These are phyloP conservation scores for Hyphopichia fennica DNA, from an alignment of 1,139 yeast species.

Conservation along the genomic window DNA sequence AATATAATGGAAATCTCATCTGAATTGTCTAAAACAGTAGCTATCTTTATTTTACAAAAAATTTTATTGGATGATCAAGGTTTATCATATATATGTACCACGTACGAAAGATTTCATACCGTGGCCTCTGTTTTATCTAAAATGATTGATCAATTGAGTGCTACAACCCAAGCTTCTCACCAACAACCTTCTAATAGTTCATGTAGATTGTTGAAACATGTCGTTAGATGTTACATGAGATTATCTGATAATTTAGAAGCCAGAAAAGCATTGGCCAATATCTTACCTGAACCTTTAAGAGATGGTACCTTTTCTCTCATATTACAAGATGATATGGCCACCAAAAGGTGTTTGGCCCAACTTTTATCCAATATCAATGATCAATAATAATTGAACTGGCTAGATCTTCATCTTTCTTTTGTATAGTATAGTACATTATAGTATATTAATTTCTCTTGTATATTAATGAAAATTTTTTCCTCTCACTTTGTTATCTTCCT, in stretches of 20 bases:
- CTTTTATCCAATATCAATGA: slow-evolving; percentile 67
- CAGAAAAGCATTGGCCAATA: slow-evolving; percentile 78
- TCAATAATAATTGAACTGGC: slow-evolving; percentile 14
- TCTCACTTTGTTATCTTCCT: too few species aligned
- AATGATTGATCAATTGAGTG: slow-evolving; percentile 80
- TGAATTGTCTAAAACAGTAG: slow-evolving; percentile 92
- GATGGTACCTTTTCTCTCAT: slow-evolving; percentile 87
- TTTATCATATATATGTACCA: slow-evolving; percentile 86
- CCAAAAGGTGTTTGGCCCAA: slow-evolving; percentile 85
- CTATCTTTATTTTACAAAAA: slow-evolving; percentile 91
- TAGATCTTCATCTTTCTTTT: neutral
- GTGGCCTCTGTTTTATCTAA: slow-evolving; percentile 84
- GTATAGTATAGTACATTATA: slow-evolving; percentile 1
- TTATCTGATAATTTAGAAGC: slow-evolving; percentile 90
- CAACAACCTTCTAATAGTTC: slow-evolving; percentile 45
- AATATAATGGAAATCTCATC: slow-evolving; percentile 96
- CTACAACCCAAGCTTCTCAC: slow-evolving; percentile 42
- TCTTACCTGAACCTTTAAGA: slow-evolving; percentile 82
- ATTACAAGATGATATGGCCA: slow-evolving; percentile 82
- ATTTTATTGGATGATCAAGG: slow-evolving; percentile 92
- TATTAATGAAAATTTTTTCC: too few species aligned
- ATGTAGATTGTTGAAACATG: slow-evolving; percentile 86
- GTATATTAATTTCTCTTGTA: neutral
- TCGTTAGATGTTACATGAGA: slow-evolving; percentile 89
- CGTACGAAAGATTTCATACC: slow-evolving; percentile 91